These are phyloP conservation scores for Thermothielavioides terrestris DNA, from an alignment of 495 filamentous ascomycete genomes.

Conservation along the genomic window DNA sequence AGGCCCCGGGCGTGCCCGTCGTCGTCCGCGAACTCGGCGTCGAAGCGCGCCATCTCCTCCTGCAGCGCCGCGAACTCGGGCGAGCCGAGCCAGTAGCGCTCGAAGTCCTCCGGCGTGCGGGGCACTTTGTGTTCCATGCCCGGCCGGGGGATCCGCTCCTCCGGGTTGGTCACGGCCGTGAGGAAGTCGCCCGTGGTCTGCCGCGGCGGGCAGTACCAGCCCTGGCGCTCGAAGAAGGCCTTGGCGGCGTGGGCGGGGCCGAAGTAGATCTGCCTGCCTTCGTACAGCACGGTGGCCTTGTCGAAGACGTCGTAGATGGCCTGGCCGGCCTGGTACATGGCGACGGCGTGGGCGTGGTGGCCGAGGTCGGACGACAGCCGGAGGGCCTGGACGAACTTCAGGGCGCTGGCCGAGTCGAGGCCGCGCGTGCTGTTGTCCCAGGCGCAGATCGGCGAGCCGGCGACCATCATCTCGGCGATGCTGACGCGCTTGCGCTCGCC, in stretches of 20 bases:
- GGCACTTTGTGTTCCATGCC: conserved; percentile 55
- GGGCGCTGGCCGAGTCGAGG: conserved; percentile 43
- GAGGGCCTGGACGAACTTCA: conserved; percentile 41
- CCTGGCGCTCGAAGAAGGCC: conserved; percentile 51
- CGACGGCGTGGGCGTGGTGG: conserved; percentile 49
- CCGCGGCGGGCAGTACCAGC: conserved; percentile 54
- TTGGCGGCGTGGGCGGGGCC: conserved; percentile 47
- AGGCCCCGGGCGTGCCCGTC: conserved; percentile 23
- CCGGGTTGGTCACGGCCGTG: conserved; percentile 64
- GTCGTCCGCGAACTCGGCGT: conserved; percentile 45
- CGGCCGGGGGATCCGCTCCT: conserved; percentile 55
- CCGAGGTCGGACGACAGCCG: conserved; percentile 44
- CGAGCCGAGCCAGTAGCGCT: conserved; percentile 32
- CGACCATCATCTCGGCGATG: conserved; percentile 45
- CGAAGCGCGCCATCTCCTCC: conserved; percentile 53
- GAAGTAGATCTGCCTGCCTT: conserved; percentile 59
- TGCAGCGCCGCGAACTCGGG: conserved; percentile 48
- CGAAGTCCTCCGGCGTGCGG: conserved; percentile 57
- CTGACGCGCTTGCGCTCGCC: conserved; percentile 49
- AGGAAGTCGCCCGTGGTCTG: conserved; percentile 71
- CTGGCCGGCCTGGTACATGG: conserved; percentile 69
- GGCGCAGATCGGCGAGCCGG: conserved; percentile 37
- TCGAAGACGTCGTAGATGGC: conserved; percentile 58
- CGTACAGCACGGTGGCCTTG: conserved; percentile 54
- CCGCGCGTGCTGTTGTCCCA: conserved; percentile 51